phyloP scores from a whole-genome alignment of 805 yeast species.

The Candida sakaeoensis region DNA sequence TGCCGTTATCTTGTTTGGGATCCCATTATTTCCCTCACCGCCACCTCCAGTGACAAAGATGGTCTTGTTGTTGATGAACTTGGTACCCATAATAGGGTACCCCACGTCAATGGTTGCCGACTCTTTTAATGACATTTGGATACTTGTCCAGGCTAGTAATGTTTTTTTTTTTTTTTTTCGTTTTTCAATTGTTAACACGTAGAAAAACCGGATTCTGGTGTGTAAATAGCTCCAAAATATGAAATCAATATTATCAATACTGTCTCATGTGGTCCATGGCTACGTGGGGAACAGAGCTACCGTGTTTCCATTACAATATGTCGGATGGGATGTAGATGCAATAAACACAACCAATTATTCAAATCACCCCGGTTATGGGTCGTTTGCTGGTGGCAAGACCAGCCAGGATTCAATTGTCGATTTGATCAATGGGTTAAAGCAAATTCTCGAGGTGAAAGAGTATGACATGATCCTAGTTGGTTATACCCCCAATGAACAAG shows the following conservation, averaged over 20 bases:
- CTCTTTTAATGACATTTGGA: conserved; percentile 29
- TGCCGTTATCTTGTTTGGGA: conserved; percentile 77
- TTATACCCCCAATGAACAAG: conserved; percentile 63
- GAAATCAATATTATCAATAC: conserved; percentile 45
- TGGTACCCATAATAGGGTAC: conserved; percentile 79
- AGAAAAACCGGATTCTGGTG: background rate
- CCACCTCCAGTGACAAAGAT: conserved; percentile 89
- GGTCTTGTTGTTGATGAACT: conserved; percentile 57
- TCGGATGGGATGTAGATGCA: conserved; percentile 70
- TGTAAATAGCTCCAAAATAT: background rate
- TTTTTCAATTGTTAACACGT: background rate
- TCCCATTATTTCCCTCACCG: conserved; percentile 88
- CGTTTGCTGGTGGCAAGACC: conserved; percentile 46
- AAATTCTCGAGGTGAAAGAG: conserved; percentile 26
- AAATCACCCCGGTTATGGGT: conserved; percentile 70
- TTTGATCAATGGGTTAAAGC: conserved; percentile 31
- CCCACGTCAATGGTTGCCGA: conserved; percentile 45
- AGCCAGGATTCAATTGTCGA: conserved; percentile 25
- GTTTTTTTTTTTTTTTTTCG: background rate
- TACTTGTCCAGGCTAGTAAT: background rate
- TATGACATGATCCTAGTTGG: conserved; percentile 78
- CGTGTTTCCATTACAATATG: conserved; percentile 58
- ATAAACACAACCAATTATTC: conserved; percentile 63
- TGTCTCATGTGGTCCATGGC: conserved; percentile 72
- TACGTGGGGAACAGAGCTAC: conserved; percentile 70